Evolutionary conservation across 1,139 yeast species (phyloP), one percentile per base, ranked within the genome.

Genomic region (Yamadazyma songkhlaensis): DNA sequence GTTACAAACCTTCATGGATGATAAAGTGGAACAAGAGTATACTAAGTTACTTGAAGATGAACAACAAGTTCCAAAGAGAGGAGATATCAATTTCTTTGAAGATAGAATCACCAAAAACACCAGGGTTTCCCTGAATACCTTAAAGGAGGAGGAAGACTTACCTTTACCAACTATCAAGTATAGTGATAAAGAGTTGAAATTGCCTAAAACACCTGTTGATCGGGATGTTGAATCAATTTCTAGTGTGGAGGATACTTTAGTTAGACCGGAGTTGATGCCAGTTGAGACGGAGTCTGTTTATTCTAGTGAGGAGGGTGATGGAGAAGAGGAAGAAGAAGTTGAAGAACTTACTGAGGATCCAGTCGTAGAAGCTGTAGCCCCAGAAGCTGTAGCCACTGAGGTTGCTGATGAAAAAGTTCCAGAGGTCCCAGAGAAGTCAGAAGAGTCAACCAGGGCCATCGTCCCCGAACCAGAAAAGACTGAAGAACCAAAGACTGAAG

Each of bases 1-100:
- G 11, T 23, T 9, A 23, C 25, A 23, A 23, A 23, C 10, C 4
- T 23, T 23, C 14, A 12, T 26, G 6, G 29, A 26, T 26, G 29
- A n/a, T 4, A 26, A 12, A 9, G 29, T 14, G 12, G 17, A 26
- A 26, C 20, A 20, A 7, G 17, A 26, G 13, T 11, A 9, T 22
- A 14, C 15, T 14, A 37, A 34, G 21, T 17, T 29, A 10, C 22
- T 37, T 3, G 27, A 29, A 14, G 40, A 37, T 46, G 63, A 63
- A 40, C 44, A 38, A 2, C 64, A 57, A 29, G 68, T 64, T 1
- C 72, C 72, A 3, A 67, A 68, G 1, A 49, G 72, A 38, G 69
- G 70, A 1, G 73, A 67, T 44, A 49, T 64, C 10, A 51, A 44
- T 20, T 40, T 58, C 8, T 41, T 55, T 9, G 48, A 47, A 14